Evolutionary conservation across 495 filamentous ascomycete genomes (phyloP).

Genomic region (Endocarpon pusillum): DNA sequence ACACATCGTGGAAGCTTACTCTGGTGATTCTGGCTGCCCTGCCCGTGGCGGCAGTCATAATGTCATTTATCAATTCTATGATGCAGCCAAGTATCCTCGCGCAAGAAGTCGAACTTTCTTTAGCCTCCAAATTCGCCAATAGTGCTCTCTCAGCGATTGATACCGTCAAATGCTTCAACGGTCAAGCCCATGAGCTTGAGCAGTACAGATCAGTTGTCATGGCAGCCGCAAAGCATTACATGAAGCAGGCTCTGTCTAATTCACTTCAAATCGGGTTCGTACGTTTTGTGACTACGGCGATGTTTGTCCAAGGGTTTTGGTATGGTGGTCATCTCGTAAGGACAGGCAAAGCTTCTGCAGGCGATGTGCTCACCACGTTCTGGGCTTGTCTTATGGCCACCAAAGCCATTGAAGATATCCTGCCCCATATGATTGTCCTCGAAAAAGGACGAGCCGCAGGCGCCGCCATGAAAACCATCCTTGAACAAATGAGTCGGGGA

Average conservation of each 20-base stretch:
- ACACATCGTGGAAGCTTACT: constrained; percentile 69
- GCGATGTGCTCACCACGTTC: constrained; percentile 67
- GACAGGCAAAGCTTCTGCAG: constrained; percentile 36
- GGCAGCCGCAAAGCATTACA: constrained; percentile 44
- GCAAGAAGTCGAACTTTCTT: constrained; percentile 50
- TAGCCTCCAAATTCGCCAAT: constrained; percentile 55
- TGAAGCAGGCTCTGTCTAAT: constrained; percentile 46
- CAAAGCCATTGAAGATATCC: constrained; percentile 50
- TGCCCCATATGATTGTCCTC: constrained; percentile 59
- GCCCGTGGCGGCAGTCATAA: constrained; percentile 45
- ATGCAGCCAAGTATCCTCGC: constrained; percentile 47
- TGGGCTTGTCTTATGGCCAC: constrained; percentile 64
- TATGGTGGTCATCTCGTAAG: constrained; percentile 56
- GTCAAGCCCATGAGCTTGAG: constrained; percentile 46
- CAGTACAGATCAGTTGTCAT: constrained; percentile 43
- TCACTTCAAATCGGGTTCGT: constrained; percentile 55
- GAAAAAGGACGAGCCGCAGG: constrained; percentile 69
- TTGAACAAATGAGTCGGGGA: constrained; percentile 14
- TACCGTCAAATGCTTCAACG: constrained; percentile 77
- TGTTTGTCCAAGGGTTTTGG: constrained; percentile 90
- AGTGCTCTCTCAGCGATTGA: constrained; percentile 60
- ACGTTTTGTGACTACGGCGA: constrained; percentile 52
- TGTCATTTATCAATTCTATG: constrained; percentile 37
- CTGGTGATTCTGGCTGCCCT: constrained; percentile 62
- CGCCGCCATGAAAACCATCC: constrained; percentile 33